Base-by-base conservation (phyloP, 331 rosid genomes). In the Quercus phellos region DNA sequence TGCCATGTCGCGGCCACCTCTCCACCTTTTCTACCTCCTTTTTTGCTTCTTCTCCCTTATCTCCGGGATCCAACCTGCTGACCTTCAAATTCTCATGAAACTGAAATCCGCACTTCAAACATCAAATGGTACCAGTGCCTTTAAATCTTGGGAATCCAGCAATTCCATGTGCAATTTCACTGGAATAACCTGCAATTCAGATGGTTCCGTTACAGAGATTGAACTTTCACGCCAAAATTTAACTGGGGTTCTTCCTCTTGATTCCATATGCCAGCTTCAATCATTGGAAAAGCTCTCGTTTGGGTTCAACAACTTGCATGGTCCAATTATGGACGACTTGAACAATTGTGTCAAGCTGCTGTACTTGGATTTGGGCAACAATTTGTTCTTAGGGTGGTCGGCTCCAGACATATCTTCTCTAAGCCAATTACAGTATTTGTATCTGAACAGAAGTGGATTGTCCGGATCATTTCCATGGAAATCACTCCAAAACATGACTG, bases 381-480 rank as follows among this genome's bases (percentile, higher is more conserved):
- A 95, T 73, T 1, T 5, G 16, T 93, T 95, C 86, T 30, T 79
- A 0, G 97, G 96, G 1, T 7, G 43, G 43, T 38, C 90, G 3
- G 77, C 93, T 51, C 99, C 43, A 2, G 90, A 87, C 55, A 76
- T 94, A 63, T 80, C 93, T 18, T 74, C 88, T 0, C 74, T 95
- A 55, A 77, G 34, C 19, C 22, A 78, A 3, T 79, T 95, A 35
- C 73, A 89, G 73, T 85, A 80, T 63, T 79, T 95, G 18, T 74
- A 75, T 54, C 8, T 95, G 61, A 92, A 95, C 71, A 22, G 2
- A 10, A 92, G 94, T 74, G 90, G 94, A 1, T 71, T 92, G 66
- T 86, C 98, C 0, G 96, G 98, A 5, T 78, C 77, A 50, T 95
- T 95, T 24, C 98, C 98, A 2, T 91, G 97, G 99, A 83, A 83